These are phyloP conservation scores for Phytopythium delawarense DNA, from an alignment of 352 stramenopile genomes.

Conservation along the genomic window DNA sequence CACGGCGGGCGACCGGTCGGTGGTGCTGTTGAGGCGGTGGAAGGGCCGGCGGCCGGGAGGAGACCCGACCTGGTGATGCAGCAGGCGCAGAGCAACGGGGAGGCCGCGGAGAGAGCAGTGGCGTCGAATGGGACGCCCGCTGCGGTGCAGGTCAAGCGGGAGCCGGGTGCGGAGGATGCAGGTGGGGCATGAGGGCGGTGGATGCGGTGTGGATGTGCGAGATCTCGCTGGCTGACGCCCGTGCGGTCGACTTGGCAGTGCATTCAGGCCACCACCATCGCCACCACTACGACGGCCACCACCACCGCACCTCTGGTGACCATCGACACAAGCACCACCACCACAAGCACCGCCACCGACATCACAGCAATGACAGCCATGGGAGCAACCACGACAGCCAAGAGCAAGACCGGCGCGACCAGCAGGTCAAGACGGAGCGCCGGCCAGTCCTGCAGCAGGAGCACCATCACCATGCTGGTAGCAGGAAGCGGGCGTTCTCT, in stretches of 20 bases:
- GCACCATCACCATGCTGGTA: background rate
- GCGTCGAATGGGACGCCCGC: background rate
- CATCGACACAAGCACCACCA: background rate
- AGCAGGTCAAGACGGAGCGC: background rate
- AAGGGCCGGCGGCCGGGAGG: slow-evolving; percentile 1
- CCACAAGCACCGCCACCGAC: background rate
- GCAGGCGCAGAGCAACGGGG: background rate
- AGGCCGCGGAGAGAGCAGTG: background rate
- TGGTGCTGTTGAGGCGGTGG: background rate
- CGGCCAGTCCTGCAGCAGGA: background rate
- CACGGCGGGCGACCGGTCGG: slow-evolving; percentile 21
- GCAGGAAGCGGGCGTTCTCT: slow-evolving; percentile 20
- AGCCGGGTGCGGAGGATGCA: background rate
- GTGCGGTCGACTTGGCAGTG: background rate
- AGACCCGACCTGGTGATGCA: background rate
- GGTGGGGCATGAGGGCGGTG: background rate
- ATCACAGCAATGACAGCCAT: background rate
- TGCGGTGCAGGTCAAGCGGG: background rate
- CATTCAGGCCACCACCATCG: background rate
- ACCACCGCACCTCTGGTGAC: too few species aligned
- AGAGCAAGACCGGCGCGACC: background rate
- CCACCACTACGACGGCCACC: background rate
- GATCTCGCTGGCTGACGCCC: background rate
- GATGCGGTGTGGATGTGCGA: background rate
- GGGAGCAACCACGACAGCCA: background rate